Base-by-base conservation (phyloP, 257 asterid species). In the Primulina eburnea region DNA sequence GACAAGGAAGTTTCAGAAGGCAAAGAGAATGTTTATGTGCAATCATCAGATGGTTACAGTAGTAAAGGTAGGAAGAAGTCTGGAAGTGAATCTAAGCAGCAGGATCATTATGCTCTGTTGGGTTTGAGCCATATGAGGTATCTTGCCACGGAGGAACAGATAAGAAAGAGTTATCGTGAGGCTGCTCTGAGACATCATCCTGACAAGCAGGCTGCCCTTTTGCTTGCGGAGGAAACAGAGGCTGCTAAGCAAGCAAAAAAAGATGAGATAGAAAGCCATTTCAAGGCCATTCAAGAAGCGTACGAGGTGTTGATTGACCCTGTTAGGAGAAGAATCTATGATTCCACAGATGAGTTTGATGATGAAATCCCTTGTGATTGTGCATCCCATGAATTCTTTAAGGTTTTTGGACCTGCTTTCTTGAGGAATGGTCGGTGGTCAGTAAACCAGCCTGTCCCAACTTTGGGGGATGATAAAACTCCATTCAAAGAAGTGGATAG, bases 391-490 rank as follows among this genome's bases (percentile, higher is more conserved):
- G 99, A 94, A 68, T 90, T 94, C 78, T 94, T 82, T 76, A 94
- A 88, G 87, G 96, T 94, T 68, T 94, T 80, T 67, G 97, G 97
- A 71, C 99, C 99, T 57, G 97, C 96, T 10, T 94, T 94, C 70
- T 65, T 90, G 86, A 89, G 99, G 84, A 94, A 94, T 77, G 99
- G 99, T 0, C 96, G 97, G 5, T 94, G 99, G 99, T 94, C 99
- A 12, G 88, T 91, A 14, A 73, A 47, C 73, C 91, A 82, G 71
- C 90, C 92, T 38, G 58, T 90, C 64, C 97, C 96, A 1, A 61
- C 81, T 57, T 72, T 94, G 72, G 97, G 99, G 66, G 91, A 90
- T 82, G 97, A 94, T 18, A 82, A 73, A 18, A 83, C 95, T 21
- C 57, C 88, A 0, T 20, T 85, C 28, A 63, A 80, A 72, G 95